phyloP scores from a whole-genome alignment of 2,329 filamentous ascomycete species.

The Penicillium frequentans region DNA sequence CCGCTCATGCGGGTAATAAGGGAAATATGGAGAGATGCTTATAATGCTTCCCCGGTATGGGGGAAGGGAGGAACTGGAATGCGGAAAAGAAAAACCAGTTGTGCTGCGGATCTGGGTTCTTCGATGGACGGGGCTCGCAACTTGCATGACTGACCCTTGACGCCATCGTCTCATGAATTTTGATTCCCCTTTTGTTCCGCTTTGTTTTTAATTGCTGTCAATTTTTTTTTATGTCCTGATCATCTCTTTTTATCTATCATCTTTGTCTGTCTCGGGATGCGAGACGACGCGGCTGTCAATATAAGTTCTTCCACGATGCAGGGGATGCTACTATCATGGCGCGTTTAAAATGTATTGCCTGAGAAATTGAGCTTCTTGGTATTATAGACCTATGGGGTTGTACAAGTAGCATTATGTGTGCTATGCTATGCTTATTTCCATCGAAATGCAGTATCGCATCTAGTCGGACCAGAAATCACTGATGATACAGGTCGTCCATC shows the following conservation, averaged over 20 bases:
- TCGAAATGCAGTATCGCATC: background rate
- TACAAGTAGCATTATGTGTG: background rate
- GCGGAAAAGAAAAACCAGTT: slow-evolving; percentile 12
- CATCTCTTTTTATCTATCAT: slow-evolving; percentile 22
- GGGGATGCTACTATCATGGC: slow-evolving; percentile 2
- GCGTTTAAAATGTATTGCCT: background rate
- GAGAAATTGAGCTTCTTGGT: background rate
- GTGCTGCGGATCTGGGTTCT: slow-evolving; percentile 19
- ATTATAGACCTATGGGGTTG: background rate
- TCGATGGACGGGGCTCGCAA: slow-evolving; percentile 25
- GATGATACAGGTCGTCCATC: background rate
- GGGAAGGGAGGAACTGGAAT: background rate
- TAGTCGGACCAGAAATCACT: background rate
- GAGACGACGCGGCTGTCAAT: slow-evolving; percentile 33
- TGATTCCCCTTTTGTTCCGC: slow-evolving; percentile 42
- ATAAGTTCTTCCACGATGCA: slow-evolving; percentile 18
- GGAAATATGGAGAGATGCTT: background rate
- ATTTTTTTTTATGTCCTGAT: slow-evolving; percentile 20
- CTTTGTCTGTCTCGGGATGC: slow-evolving; percentile 21
- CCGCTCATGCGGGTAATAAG: slow-evolving; percentile 8
- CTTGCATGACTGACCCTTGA: slow-evolving; percentile 33
- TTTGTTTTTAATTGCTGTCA: slow-evolving; percentile 19
- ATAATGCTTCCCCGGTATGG: slow-evolving; percentile 1
- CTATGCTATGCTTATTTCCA: background rate
- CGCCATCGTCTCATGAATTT: slow-evolving; percentile 41